These are phyloP conservation scores for Bathelium albidoporum DNA, from an alignment of 495 filamentous ascomycete species.

Conservation along the genomic window DNA sequence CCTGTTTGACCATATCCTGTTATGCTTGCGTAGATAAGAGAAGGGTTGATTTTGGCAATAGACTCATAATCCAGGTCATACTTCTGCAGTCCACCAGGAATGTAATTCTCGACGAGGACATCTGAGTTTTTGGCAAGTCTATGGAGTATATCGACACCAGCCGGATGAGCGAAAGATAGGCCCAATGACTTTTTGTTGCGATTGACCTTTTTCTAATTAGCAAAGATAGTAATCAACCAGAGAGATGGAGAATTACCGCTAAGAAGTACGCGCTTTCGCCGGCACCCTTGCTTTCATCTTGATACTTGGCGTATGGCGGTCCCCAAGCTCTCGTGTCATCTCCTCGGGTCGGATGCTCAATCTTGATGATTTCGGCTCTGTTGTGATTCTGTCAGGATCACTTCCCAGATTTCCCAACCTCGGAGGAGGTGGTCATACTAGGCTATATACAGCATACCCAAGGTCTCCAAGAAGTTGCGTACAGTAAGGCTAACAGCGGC, in stretches of 20 bases:
- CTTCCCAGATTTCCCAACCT: conserved; percentile 12
- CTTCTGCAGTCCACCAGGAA: conserved; percentile 82
- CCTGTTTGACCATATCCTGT: conserved; percentile 84
- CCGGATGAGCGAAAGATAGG: conserved; percentile 75
- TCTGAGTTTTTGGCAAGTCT: conserved; percentile 75
- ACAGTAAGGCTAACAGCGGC: conserved; percentile 69
- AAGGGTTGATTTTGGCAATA: conserved; percentile 67
- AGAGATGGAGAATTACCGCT: conserved; percentile 42
- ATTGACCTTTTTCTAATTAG: conserved; percentile 53
- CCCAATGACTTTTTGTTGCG: conserved; percentile 94
- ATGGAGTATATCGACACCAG: conserved; percentile 78
- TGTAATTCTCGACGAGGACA: conserved; percentile 93
- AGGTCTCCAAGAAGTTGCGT: conserved; percentile 95
- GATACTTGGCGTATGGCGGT: conserved; percentile 78
- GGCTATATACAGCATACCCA: conserved; percentile 49
- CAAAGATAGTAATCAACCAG: neutral
- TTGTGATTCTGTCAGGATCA: conserved; percentile 4
- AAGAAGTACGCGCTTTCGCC: conserved; percentile 96
- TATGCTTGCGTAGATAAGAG: conserved; percentile 60
- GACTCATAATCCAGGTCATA: conserved; percentile 81
- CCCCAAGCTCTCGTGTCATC: conserved; percentile 97
- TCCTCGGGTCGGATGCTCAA: conserved; percentile 83
- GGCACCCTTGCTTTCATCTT: conserved; percentile 46
- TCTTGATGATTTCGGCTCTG: conserved; percentile 92
- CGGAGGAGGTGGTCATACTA: conserved; percentile 27